phyloP scores from a whole-genome alignment of 208 protist genomes.

The Lotmaria passim region DNA sequence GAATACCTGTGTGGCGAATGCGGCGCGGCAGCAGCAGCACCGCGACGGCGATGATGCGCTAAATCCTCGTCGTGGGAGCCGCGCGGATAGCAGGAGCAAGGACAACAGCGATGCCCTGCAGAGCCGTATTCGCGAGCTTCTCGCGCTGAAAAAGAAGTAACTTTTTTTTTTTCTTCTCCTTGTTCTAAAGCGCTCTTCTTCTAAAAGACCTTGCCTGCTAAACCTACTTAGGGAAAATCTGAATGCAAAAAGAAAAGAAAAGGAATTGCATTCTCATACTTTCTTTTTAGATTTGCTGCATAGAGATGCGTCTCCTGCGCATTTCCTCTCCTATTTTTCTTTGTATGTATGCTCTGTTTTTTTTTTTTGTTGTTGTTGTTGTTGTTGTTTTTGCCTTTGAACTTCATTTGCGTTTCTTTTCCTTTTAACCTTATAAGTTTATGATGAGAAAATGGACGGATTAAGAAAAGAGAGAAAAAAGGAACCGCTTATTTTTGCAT shows the following conservation, averaged over 20 bases:
- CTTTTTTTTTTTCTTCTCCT: not conserved
- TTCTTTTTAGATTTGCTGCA: slow-evolving; percentile 14
- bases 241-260: not conserved
- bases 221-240: too few relatives aligned
- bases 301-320: too few relatives aligned
- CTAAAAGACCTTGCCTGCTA: too few relatives aligned
- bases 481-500: too few relatives aligned
- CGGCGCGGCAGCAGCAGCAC: slow-evolving; percentile 48
- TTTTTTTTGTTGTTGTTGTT: not conserved
- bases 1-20: slow-evolving; percentile 67
- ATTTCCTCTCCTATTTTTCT: slow-evolving; percentile 1
- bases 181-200: too few relatives aligned
- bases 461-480: too few relatives aligned
- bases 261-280: not conserved
- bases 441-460: too few relatives aligned
- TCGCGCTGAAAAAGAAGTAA: slow-evolving; percentile 39
- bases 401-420: not conserved
- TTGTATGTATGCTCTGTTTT: not conserved
- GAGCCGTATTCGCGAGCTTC: slow-evolving; percentile 42
- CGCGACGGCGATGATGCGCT: slow-evolving; percentile 5
- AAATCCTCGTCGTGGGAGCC: not conserved
- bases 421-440: not conserved
- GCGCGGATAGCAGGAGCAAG: not conserved
- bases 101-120: slow-evolving; percentile 37
- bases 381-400: not conserved